Evolutionary conservation across 2,329 filamentous ascomycete genomes (phyloP), one percentile per base, ranked within the genome.

Genomic region (Colletotrichum higginsianum): DNA sequence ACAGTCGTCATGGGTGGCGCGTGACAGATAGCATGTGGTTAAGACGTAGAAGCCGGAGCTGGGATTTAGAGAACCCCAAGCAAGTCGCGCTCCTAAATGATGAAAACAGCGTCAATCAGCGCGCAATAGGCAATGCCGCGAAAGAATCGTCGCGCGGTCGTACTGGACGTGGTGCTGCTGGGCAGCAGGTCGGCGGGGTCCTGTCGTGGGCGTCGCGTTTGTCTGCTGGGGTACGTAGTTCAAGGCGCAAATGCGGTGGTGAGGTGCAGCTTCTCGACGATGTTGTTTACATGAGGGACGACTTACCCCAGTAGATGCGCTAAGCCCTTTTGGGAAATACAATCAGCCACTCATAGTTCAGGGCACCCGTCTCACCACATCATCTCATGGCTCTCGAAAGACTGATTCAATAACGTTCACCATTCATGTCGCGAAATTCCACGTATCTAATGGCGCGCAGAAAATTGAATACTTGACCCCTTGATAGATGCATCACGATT

Each of bases 1-100:
- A 92, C 85, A 82, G 90, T 91, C 89, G 90, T 92, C 90, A 92
- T 92, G 89, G 89, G 91, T 88, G 86, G 84, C 84, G 80, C 77
- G 60, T 68, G 67, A 70, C 55, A 49, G 26, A 35, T 57, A 57
- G 60, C 73, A 74, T 73, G 50, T 49, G 35, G 65, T 71, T 56
- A 68, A 44, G 57, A 50, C 35, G 60, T 60, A 23, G 26, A 61
- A 70, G 67, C 40, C 16, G 47, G 67, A 44, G 57, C 23, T 50
- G 11, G 21, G 26, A 23, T 18, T 44, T 42, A 35, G 23, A 40
- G 55, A 44, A 53, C n/a, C 60, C 21, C 35, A 38, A 38, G 42
- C 35, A 30, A 61, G 67, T 62, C 65, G 69, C 69, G 65, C 53
- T 60, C 21, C 30, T n/a, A 42, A 40, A 26, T 35, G 16, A 44